Base-by-base conservation (phyloP, 306 rosid species). In the Spatholobus suberectus region DNA sequence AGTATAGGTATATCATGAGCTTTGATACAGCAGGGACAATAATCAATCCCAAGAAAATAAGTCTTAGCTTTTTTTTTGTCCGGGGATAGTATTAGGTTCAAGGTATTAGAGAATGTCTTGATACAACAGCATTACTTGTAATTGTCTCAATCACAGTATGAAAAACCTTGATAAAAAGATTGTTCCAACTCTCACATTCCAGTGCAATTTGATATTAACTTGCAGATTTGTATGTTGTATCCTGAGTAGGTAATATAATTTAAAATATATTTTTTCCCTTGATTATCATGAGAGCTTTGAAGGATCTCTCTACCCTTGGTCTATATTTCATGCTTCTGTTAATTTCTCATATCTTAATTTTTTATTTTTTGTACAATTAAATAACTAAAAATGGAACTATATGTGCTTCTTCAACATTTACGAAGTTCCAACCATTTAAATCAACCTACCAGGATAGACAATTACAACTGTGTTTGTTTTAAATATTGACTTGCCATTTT, bases 1-100 rank as follows among this genome's bases (percentile, higher is more conserved):
- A 96, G 81, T 96, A 91, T 67, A 90, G 98, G 80, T 87, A 90
- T 84, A 84, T 89, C 6, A 91, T 96, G 90, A 98, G 99, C 8
- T 96, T 93, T 96, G 91, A 89, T 90, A 96, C n/a, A 88, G 87
- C 47, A 88, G 32, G 87, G 92, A 69, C 20, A 52, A 43, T 14
- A 23, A 67, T 83, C 37, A 83, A 80, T 77, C 86, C 75, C 80
- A 59, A 18, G 65, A 86, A 46, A 74, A 43, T 51, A 79, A 71
- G 75, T 44, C 72, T 58, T 86, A 78, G 82, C 29, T 73, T 87
- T 32, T 62, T 46, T 27, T 5, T 6, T 61, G 11, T 14, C 0
- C 17, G 80, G 5, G 49, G 27, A 8, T 37, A 62, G 34, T 73
- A 34, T 61, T 85, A 73, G 82, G 82, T 59, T 57, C 46, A 59